These are phyloP conservation scores for Penicillium cataractarum DNA, from an alignment of 495 filamentous ascomycete species.

Conservation along the genomic window DNA sequence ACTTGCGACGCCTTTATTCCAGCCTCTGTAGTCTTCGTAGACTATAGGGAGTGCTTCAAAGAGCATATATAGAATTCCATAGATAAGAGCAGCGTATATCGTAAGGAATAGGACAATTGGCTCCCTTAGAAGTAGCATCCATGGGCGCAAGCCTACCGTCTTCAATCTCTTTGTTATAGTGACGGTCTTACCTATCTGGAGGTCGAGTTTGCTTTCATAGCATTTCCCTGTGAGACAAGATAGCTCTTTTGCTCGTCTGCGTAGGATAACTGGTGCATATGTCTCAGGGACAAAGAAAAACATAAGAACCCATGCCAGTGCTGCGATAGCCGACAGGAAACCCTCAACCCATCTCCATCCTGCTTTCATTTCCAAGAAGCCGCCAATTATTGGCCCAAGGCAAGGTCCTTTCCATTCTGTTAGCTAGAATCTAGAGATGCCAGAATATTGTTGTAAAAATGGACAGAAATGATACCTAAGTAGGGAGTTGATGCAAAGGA, in stretches of 20 bases:
- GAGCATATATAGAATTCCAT: conserved; percentile 69
- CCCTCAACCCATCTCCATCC: conserved; percentile 65
- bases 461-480: no score
- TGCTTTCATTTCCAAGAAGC: conserved; percentile 49
- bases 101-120: conserved; percentile 43
- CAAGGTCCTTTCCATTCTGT: conserved; percentile 9
- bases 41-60: conserved; percentile 42
- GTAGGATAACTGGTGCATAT: conserved; percentile 44
- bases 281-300: conserved; percentile 65
- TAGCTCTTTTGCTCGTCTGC: no score
- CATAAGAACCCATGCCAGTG: conserved; percentile 48
- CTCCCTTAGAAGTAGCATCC: conserved; percentile 25
- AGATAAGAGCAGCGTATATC: conserved; percentile 65
- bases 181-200: no score
- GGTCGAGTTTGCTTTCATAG: no score
- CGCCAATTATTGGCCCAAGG: conserved; percentile 53
- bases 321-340: conserved; percentile 34
- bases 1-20: no score
- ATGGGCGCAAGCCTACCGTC: conserved; percentile 23
- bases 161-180: conserved; percentile 30
- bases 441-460: no score
- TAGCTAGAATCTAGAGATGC: no score
- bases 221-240: no score
- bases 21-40: no score
- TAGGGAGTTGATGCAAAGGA: no score